These are phyloP conservation scores for Cystofilobasidium capitatum DNA, from an alignment of 768 basidiomycete species.

Conservation along the genomic window DNA sequence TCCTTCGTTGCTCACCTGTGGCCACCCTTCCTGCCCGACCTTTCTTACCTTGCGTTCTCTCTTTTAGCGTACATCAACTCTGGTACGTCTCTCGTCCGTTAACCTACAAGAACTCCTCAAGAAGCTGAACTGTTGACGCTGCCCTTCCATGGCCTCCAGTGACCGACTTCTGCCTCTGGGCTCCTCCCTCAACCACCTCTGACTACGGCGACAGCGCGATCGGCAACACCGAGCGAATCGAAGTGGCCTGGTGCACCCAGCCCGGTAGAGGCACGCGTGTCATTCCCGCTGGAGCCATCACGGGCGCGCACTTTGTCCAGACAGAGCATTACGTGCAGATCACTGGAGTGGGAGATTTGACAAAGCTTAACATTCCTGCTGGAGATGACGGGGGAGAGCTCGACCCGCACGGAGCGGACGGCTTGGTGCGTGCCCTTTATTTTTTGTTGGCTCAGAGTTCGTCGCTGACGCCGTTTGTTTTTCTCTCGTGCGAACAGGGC, in stretches of 20 bases:
- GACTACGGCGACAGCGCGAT: slow-evolving; percentile 43
- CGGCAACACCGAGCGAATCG: slow-evolving; percentile 55
- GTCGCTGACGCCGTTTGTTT: neutral
- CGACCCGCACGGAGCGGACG: slow-evolving; percentile 60
- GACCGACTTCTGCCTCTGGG: slow-evolving; percentile 26
- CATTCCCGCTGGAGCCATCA: slow-evolving; percentile 31
- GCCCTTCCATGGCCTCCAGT: neutral
- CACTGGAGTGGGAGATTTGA: slow-evolving; percentile 54
- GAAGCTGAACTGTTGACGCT: neutral
- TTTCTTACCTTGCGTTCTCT: neutral
- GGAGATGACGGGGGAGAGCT: slow-evolving; percentile 58
- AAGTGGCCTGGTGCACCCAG: slow-evolving; percentile 69
- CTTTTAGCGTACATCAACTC: slow-evolving; percentile 30
- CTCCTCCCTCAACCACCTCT: slow-evolving; percentile 26
- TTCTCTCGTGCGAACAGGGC: neutral
- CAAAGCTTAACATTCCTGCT: slow-evolving; percentile 53
- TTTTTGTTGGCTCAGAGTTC: neutral
- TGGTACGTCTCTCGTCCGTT: slow-evolving; percentile 33
- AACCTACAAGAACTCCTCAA: neutral
- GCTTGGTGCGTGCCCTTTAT: slow-evolving; percentile 43
- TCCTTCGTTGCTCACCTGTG: neutral
- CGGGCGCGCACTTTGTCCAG: slow-evolving; percentile 33
- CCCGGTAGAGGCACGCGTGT: slow-evolving; percentile 34
- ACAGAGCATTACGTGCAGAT: slow-evolving; percentile 41
- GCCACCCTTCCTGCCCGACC: neutral